Percentiles rank a stretch among this genome's conserved stretches.
These are phyloP conservation scores for Pichia sp. DNA, from an alignment of 1,139 yeast species.

Conservation along the genomic window DNA sequence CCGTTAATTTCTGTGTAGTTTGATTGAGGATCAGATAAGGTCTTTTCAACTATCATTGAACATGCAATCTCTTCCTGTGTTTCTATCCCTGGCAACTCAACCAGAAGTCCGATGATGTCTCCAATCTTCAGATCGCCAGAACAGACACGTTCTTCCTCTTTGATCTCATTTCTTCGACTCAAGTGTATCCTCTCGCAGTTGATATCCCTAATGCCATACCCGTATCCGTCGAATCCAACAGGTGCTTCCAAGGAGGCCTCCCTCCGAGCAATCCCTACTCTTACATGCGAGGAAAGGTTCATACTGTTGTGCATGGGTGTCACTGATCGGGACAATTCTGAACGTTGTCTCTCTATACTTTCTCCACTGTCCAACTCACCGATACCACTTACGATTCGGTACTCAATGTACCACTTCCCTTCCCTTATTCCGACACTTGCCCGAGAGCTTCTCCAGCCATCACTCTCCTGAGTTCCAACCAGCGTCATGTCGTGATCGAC, in stretches of 20 bases:
- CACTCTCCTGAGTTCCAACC: slow-evolving; percentile 44
- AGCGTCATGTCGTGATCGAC: slow-evolving; percentile 42
- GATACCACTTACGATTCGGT: slow-evolving; percentile 44
- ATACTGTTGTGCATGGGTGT: slow-evolving; percentile 9
- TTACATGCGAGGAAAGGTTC: slow-evolving; percentile 41
- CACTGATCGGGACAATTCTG: slow-evolving; percentile 10
- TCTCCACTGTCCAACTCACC: slow-evolving; percentile 41
- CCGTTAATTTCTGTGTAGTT: background rate
- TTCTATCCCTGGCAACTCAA: slow-evolving; percentile 59
- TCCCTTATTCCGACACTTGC: slow-evolving; percentile 73
- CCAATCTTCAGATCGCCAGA: slow-evolving; percentile 55
- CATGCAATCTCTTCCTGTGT: slow-evolving; percentile 41
- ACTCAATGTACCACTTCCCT: slow-evolving; percentile 81
- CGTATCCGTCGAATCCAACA: slow-evolving; percentile 91
- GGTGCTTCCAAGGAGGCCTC: slow-evolving; percentile 94
- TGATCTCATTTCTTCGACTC: slow-evolving; percentile 53
- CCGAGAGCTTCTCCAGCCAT: slow-evolving; percentile 81
- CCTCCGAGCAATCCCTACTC: slow-evolving; percentile 77
- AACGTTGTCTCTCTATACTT: background rate
- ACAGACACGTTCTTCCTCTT: slow-evolving; percentile 29
- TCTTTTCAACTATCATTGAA: slow-evolving; percentile 32
- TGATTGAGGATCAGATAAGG: slow-evolving; percentile 28
- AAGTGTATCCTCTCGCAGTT: slow-evolving; percentile 77
- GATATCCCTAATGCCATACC: slow-evolving; percentile 83
- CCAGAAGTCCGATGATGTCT: slow-evolving; percentile 76